Evolutionary conservation across 2,329 filamentous ascomycete species (phyloP).

Genomic region (Cytospora leucostoma): DNA sequence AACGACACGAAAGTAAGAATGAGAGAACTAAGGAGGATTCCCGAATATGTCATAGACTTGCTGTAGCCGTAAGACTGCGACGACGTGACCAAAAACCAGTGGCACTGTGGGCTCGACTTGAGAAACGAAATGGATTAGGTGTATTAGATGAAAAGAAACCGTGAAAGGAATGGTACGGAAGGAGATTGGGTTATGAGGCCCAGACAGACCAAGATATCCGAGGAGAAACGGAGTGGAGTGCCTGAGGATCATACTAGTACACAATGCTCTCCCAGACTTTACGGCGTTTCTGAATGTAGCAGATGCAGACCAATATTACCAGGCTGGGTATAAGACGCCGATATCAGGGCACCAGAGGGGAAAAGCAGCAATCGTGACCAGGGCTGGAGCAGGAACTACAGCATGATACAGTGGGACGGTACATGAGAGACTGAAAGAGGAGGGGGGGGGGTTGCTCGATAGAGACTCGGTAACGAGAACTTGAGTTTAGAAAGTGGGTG

Average conservation of each 20-base stretch:
- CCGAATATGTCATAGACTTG: conserved; percentile 20
- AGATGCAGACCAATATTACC: conserved; percentile 19
- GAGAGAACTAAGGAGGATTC: conserved; percentile 9
- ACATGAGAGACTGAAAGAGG: conserved; percentile 5
- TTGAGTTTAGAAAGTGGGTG: conserved; percentile 26
- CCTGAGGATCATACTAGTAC: conserved; percentile 47
- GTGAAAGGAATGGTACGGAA: conserved; percentile 32
- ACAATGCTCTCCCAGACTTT: conserved; percentile 38
- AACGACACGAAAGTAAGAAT: conserved; percentile 33
- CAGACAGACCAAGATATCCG: conserved; percentile 37
- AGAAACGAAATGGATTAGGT: conserved; percentile 29
- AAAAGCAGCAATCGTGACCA: conserved; percentile 12
- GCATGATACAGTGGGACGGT: conserved; percentile 22
- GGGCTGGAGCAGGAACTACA: conserved; percentile 12
- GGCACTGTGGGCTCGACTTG: conserved; percentile 19
- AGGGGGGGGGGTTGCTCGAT: conserved; percentile 8
- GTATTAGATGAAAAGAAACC: conserved; percentile 30
- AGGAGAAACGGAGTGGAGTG: conserved; percentile 39
- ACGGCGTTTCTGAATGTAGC: conserved; percentile 33
- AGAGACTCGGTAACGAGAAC: conserved; percentile 22
- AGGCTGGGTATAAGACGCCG: conserved; percentile 20
- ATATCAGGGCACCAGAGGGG: conserved; percentile 14
- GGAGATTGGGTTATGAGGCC: conserved; percentile 37
- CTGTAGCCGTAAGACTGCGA: conserved; percentile 24
- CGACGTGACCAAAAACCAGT: conserved; percentile 28